Evolutionary conservation across 805 yeast genomes (phyloP), one percentile per base, ranked within the genome.

Genomic region (Sugiyamaella mastotermitis): DNA sequence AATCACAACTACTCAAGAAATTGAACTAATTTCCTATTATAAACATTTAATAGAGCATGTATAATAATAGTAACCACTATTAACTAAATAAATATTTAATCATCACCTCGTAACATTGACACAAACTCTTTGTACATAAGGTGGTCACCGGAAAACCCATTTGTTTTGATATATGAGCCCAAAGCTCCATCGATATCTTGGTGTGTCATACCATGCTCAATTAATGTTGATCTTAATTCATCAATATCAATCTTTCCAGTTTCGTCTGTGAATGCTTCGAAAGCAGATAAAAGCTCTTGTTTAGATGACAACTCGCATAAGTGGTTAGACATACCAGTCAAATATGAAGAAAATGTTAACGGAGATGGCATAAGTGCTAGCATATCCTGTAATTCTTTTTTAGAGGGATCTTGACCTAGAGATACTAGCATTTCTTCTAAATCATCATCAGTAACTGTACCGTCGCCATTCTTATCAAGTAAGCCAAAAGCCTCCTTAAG

Each of bases 401-500:
- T 71, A 3, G 60, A 52, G 2, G 56, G 52, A 14, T 60, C 61
- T 33, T 73, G 68, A 1, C 62, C 61, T 26, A 48, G 43, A 8
- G 57, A 48, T 5, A 69, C 63, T 45, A 76, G 69, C 13, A 80
- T 66, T 16, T 70, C 65, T 26, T 61, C 64, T 38, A 88, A 37
- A 40, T 59, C 64, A 2, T 18, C 50, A 2, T 37, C 33, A 10
- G 46, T 40, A 8, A 59, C 44, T 3, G 58, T 53, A 1, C 86
- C 85, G 51, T 87, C 94, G 18, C 80, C 77, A 44, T 88, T 90
- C 25, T 81, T 81, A 53, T 88, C 96, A 5, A 88, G 74, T 49
- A 84, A 58, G 20, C 83, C 76, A 57, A 87, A 88, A 1, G 92
- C 78, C 48, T 83, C 82, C 40, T 83, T 70, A 40, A 83, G 66